Base-by-base conservation (phyloP, 2,329 filamentous ascomycete species). In the Penicillium palitans region DNA sequence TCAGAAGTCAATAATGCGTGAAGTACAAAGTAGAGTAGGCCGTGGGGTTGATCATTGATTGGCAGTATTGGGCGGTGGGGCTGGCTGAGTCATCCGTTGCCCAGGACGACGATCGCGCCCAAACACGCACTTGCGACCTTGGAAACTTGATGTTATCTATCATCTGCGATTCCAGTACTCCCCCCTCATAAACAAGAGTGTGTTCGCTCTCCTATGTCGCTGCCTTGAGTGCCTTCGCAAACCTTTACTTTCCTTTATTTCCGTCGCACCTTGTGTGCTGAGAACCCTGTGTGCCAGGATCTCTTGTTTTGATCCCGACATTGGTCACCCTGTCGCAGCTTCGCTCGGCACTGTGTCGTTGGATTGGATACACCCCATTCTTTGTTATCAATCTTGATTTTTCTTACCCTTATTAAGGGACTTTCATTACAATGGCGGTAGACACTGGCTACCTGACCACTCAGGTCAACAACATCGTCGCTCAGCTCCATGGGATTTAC, bases 381-480 rank as follows among this genome's bases (percentile, higher is more conserved):
- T 46, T 60, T 60, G 58, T 24, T 35, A 63, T 55, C 58, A 45
- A 39, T 45, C 46, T 48, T 24, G 25, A 44, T 19, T 40, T 41
- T 51, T 53, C 40, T 50, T 37, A 39, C 42, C 64, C 47, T 47
- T 21, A n/a, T 25, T 60, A 52, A 64, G 61, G 61, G 40, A 31
- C 24, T 31, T 29, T 46, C 48, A 31, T 52, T 60, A 59, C 50
- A 39, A 78, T 78, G 76, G 71, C 74, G 54, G 96, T 97, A 87
- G 93, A 97, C 78, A 91, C 93, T 59, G 91, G 90, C 75, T 96
- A 96, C 77, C 83, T 98, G 73, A 90, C 91, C 68, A 91, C 96
- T 76, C 95, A 98, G 85, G 91, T 99, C 79, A 95, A 91, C 67
- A 91, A 86, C 70, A 97, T 96, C 72, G 92, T 98, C 74, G 87